Evolutionary conservation across 495 filamentous ascomycete species (phyloP).

Genomic region (Hyaloscypha bicolor): DNA sequence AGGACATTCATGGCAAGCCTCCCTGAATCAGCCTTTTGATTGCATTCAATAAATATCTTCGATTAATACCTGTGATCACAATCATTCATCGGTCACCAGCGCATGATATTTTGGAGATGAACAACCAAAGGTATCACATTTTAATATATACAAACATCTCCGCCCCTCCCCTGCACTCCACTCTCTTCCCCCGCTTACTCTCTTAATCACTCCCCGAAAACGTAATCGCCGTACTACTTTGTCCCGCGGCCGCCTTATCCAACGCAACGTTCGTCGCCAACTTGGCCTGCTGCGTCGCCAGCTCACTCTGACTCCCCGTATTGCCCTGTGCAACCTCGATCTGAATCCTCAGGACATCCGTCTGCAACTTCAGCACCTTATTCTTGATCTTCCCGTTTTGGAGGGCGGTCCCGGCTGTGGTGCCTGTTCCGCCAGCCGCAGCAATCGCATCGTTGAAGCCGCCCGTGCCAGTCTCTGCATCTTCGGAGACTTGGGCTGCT

Average conservation of each 20-base stretch:
- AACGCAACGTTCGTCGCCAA: conserved; percentile 44
- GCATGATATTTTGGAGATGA: neutral
- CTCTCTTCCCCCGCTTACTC: neutral
- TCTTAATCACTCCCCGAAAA: conserved; percentile 9
- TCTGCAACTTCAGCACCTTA: conserved; percentile 52
- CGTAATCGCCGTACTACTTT: conserved; percentile 12
- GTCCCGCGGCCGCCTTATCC: conserved; percentile 14
- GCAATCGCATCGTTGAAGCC: conserved; percentile 30
- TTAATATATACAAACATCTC: neutral
- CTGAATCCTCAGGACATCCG: conserved; percentile 29
- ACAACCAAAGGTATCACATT: neutral
- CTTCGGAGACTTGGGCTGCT: conserved; percentile 42
- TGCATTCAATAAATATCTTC: too few relatives aligned
- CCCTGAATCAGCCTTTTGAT: too few relatives aligned
- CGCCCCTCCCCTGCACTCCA: neutral
- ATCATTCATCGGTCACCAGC: too few relatives aligned
- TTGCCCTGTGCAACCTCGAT: conserved; percentile 26
- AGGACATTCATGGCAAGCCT: too few relatives aligned
- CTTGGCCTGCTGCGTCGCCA: conserved; percentile 41
- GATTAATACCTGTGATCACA: too few relatives aligned
- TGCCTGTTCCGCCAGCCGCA: conserved; percentile 33
- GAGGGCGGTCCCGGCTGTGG: conserved; percentile 24
- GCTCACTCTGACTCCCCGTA: conserved; percentile 24
- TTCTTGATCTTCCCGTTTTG: conserved; percentile 56
- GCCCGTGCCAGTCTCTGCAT: conserved; percentile 37